Evolutionary conservation across 176 grass and related monocot genomes (phyloP).

Genomic region (Paspalum vaginatum): DNA sequence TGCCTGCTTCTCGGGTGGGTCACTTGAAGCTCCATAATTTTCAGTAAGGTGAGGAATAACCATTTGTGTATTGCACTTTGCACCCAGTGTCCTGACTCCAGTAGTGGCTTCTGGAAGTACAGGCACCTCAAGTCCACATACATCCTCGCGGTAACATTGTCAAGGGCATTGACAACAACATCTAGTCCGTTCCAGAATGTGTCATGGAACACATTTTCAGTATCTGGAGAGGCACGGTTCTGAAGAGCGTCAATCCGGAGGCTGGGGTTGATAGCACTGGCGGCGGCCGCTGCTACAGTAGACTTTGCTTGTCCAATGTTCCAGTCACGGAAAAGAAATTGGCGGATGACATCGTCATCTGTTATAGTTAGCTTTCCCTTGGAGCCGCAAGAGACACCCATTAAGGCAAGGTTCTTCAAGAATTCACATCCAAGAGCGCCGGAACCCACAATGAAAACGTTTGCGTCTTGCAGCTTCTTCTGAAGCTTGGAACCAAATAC

Average conservation of each 20-base stretch:
- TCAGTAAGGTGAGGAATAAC: conserved; percentile 63
- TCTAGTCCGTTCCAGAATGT: conserved; percentile 66
- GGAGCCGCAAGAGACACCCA: conserved; percentile 60
- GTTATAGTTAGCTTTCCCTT: conserved; percentile 77
- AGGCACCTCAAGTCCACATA: conserved; percentile 79
- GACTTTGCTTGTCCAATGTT: conserved; percentile 77
- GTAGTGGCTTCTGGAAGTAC: conserved; percentile 80
- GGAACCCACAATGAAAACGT: conserved; percentile 70
- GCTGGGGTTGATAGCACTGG: conserved; percentile 55
- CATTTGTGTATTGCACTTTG: conserved; percentile 80
- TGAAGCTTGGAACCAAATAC: conserved; percentile 81
- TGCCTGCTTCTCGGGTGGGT: conserved; percentile 37
- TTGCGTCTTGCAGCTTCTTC: conserved; percentile 75
- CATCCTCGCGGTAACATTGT: conserved; percentile 77
- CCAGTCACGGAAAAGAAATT: conserved; percentile 79
- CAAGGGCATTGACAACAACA: conserved; percentile 76
- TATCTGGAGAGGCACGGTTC: conserved; percentile 68
- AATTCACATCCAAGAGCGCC: conserved; percentile 83
- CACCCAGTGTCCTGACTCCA: conserved; percentile 75
- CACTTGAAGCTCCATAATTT: conserved; percentile 39
- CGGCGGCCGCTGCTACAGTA: conserved; percentile 52
- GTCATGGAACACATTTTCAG: conserved; percentile 75
- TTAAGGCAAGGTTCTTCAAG: conserved; percentile 82
- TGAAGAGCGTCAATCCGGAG: conserved; percentile 61
- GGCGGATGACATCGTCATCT: conserved; percentile 78